A percentile compares a stretch with the other conserved stretches of the same genome.
phyloP scores from a whole-genome alignment of 306 rosid genomes.

The Canavalia gladiata region DNA sequence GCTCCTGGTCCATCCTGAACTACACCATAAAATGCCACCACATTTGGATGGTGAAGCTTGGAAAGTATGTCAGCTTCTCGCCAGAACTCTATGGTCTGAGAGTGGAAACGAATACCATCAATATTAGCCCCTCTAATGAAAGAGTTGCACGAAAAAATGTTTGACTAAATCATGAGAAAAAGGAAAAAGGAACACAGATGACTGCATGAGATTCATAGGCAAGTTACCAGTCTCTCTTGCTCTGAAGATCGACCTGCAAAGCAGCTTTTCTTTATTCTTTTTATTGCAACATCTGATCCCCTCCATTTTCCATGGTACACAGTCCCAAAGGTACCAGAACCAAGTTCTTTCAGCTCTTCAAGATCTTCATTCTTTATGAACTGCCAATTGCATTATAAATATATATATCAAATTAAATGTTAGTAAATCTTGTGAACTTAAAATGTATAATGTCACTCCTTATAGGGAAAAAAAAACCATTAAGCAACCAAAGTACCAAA shows the following conservation, averaged over 20 bases:
- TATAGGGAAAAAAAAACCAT: background rate
- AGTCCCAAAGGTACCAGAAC: constrained; percentile 94
- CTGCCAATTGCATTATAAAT: constrained; percentile 60
- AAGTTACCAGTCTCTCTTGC: constrained; percentile 86
- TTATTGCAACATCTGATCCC: constrained; percentile 91
- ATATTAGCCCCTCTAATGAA: constrained; percentile 23
- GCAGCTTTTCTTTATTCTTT: constrained; percentile 92
- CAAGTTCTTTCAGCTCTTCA: constrained; percentile 83
- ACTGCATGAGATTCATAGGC: constrained; percentile 26
- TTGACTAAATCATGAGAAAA: constrained; percentile 10
- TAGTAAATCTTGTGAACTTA: constrained; percentile 9
- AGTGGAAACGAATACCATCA: constrained; percentile 44
- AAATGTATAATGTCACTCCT: constrained; percentile 8
- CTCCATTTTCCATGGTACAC: constrained; percentile 95
- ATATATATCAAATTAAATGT: constrained; percentile 43
- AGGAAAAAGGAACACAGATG: constrained; percentile 5
- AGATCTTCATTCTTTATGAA: constrained; percentile 85
- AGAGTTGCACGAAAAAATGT: constrained; percentile 23
- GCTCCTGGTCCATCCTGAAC: constrained; percentile 95
- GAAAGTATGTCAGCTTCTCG: constrained; percentile 94
- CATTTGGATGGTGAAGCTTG: constrained; percentile 96
- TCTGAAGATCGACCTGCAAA: constrained; percentile 87
- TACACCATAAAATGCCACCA: constrained; percentile 91
- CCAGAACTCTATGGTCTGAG: constrained; percentile 85
- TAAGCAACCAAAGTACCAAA: background rate